These are phyloP conservation scores for Nasturtium officinale DNA, from an alignment of 345 rosid genomes.

Conservation along the genomic window DNA sequence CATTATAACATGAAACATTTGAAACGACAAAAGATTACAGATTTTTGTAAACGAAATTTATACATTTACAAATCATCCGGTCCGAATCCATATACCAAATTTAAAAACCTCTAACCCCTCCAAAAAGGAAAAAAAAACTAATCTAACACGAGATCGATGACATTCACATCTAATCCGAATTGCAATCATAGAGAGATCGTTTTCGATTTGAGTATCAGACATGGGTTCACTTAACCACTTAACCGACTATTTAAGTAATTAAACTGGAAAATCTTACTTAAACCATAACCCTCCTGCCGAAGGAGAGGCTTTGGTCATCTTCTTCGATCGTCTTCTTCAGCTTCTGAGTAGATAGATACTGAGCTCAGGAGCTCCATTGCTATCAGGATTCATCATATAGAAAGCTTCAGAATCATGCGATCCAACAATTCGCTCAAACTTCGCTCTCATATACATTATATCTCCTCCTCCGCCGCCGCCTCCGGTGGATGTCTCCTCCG, in stretches of 20 bases:
- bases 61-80: conserved; percentile 37
- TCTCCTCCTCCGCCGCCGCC: conserved; percentile 49
- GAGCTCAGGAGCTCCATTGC: conserved; percentile 95
- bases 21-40: conserved; percentile 12
- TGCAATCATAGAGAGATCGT: conserved; percentile 22
- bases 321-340: conserved; percentile 35
- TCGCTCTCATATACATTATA: conserved; percentile 88
- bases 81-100: conserved; percentile 38
- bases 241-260: conserved; percentile 19
- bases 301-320: background rate
- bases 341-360: conserved; percentile 92
- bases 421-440: conserved; percentile 90
- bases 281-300: background rate
- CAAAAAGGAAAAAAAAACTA: background rate
- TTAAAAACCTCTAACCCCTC: conserved; percentile 34
- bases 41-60: conserved; percentile 34
- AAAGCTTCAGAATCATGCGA: conserved; percentile 98
- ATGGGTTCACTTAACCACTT: conserved; percentile 2
- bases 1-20: conserved; percentile 26
- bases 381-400: conserved; percentile 99
- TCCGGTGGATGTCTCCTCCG: conserved; percentile 23
- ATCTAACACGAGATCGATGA: conserved; percentile 28
- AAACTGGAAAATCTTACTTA: conserved; percentile 16
- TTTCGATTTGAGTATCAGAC: conserved; percentile 30
- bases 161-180: conserved; percentile 35